phyloP scores from a whole-genome alignment of 495 filamentous ascomycete genomes.

The Aspergillus ostianus region DNA sequence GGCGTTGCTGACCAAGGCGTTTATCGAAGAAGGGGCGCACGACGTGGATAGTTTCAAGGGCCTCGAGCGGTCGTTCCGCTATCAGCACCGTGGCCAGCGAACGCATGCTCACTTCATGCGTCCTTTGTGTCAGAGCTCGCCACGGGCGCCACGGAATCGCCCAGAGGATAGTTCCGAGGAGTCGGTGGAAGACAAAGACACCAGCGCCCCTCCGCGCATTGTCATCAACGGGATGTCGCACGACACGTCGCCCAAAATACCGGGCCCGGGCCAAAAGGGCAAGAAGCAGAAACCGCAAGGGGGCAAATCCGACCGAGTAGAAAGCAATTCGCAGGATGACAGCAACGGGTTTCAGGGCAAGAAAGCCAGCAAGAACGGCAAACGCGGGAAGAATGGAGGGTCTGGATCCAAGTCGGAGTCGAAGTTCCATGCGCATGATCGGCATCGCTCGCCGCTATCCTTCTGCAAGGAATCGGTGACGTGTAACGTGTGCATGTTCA shows the following conservation, averaged over 20 bases:
- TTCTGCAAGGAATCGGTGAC: constrained; percentile 33
- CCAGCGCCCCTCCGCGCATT: constrained; percentile 13
- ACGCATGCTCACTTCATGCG: constrained; percentile 68
- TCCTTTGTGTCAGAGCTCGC: constrained; percentile 59
- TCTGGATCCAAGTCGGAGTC: constrained; percentile 34
- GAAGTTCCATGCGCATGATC: constrained; percentile 37
- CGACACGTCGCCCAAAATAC: constrained; percentile 6
- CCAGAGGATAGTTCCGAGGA: constrained; percentile 42
- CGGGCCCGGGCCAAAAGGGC: constrained; percentile 5
- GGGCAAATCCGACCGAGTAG: constrained; percentile 28
- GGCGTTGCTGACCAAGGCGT: constrained; percentile 62
- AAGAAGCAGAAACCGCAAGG: constrained; percentile 30
- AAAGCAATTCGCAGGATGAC: constrained; percentile 39
- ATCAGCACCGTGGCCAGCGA: constrained; percentile 60
- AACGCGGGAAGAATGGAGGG: constrained; percentile 40
- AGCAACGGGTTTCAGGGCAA: constrained; percentile 30
- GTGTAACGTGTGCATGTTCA: constrained; percentile 59
- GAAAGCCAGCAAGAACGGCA: constrained; percentile 35
- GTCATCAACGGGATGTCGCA: constrained; percentile 20
- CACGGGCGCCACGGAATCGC: constrained; percentile 37
- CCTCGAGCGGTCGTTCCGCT: constrained; percentile 60
- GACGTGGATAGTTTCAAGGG: constrained; percentile 70
- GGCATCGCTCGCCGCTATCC: constrained; percentile 22
- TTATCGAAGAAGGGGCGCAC: constrained; percentile 63
- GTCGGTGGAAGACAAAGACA: constrained; percentile 22